A percentile compares a stretch with the other conserved stretches of the same genome.
These are phyloP conservation scores for Candida ascalaphidarum DNA, from an alignment of 805 yeast genomes.

Conservation along the genomic window DNA sequence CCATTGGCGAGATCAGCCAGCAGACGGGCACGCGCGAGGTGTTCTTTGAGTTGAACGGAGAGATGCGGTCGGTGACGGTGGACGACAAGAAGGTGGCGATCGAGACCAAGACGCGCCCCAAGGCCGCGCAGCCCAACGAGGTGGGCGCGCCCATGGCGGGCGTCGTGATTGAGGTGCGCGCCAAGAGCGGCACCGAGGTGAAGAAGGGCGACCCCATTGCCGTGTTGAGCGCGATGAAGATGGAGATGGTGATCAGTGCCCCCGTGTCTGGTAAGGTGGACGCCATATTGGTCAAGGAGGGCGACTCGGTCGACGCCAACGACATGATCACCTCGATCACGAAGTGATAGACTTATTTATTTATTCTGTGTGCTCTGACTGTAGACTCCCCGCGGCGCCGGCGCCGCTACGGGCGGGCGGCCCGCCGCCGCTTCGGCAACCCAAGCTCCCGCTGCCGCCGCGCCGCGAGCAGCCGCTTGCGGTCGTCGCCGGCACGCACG, in stretches of 20 bases:
- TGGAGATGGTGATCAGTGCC: conserved; percentile 98
- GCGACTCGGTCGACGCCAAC: conserved; percentile 92
- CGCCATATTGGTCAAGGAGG: conserved; percentile 71
- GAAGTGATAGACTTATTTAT: conserved; percentile 6
- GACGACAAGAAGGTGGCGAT: conserved; percentile 83
- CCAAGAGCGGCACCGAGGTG: conserved; percentile 78
- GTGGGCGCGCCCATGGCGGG: conserved; percentile 99
- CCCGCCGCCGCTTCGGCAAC: too few species aligned
- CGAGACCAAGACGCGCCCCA: conserved; percentile 78
- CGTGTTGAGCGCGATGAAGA: conserved; percentile 95
- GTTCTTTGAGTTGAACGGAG: conserved; percentile 97
- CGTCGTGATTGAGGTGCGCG: conserved; percentile 90
- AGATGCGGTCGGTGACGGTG: conserved; percentile 89
- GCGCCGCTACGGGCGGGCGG: too few species aligned
- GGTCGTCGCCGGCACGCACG: too few species aligned
- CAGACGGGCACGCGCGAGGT: conserved; percentile 93
- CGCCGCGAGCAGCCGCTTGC: too few species aligned
- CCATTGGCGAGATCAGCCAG: conserved; percentile 79
- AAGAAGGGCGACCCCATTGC: conserved; percentile 96
- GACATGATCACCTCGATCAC: conserved; percentile 55
- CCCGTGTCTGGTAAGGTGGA: conserved; percentile 81
- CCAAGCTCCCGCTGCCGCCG: too few species aligned
- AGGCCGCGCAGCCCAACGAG: conserved; percentile 89
- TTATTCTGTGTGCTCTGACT: too few species aligned
- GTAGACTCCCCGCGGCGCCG: too few species aligned